Percentiles rank a stretch among this genome's conserved stretches.
Conservation (phyloP, 352 stramenopile species). For the Phytophthora citrophthora region DNA sequence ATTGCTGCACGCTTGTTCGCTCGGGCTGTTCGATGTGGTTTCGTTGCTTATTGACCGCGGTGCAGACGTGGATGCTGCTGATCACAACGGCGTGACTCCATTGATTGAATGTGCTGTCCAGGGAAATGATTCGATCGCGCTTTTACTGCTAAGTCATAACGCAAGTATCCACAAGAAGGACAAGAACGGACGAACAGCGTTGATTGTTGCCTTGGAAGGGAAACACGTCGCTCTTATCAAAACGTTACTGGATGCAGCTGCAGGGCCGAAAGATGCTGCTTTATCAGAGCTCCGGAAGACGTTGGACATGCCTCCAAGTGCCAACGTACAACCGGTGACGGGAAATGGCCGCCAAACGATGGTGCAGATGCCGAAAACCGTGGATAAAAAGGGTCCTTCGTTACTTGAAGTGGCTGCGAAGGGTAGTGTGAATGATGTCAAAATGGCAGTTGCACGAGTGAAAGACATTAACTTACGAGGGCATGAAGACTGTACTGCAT, state of each 20-base stretch:
- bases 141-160: background rate
- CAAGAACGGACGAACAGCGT: conserved; percentile 1
- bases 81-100: background rate
- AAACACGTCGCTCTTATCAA: background rate
- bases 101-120: background rate
- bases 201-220: background rate
- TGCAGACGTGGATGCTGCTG: background rate
- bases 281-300: background rate
- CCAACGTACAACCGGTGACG: background rate
- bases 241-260: background rate
- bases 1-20: background rate
- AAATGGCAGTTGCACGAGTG: background rate
- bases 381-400: background rate
- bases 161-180: background rate
- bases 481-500: background rate
- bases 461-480: background rate
- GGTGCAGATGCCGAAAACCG: background rate
- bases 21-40: background rate
- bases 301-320: background rate
- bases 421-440: background rate
- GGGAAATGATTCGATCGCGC: background rate
- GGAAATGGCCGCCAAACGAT: background rate
- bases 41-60: background rate
- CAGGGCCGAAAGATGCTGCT: background rate
- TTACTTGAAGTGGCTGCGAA: background rate